phyloP scores from a whole-genome alignment of 2,329 filamentous ascomycete species.

The Monosporascus sp. region DNA sequence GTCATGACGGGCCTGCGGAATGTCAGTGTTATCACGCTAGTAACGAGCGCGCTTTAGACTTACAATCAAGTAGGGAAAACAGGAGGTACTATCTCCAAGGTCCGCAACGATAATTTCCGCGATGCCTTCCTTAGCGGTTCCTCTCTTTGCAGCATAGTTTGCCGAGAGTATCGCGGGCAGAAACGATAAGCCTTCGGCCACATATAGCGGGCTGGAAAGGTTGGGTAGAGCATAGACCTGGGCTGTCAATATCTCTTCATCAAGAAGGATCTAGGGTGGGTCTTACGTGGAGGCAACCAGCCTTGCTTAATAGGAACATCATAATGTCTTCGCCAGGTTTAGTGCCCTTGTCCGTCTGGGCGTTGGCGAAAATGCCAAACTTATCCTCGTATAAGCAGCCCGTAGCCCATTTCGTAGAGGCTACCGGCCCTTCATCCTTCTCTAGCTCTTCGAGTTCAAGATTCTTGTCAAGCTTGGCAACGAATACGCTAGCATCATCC shows the following conservation, averaged over 20 bases:
- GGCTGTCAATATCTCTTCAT: background rate
- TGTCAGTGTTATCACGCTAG: conserved; percentile 6
- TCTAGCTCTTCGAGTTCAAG: conserved; percentile 83
- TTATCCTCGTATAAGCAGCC: conserved; percentile 77
- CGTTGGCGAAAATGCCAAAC: conserved; percentile 46
- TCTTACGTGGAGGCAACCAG: conserved; percentile 69
- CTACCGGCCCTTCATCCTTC: conserved; percentile 50
- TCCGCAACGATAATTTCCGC: conserved; percentile 80
- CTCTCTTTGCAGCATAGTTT: conserved; percentile 65
- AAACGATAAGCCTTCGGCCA: conserved; percentile 71
- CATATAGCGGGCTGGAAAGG: conserved; percentile 64
- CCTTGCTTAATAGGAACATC: conserved; percentile 70
- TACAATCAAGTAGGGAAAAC: conserved; percentile 76
- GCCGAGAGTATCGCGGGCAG: conserved; percentile 70
- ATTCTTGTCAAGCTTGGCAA: conserved; percentile 73
- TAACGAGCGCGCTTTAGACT: conserved; percentile 24
- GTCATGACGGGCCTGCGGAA: conserved; percentile 62
- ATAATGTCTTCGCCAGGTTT: conserved; percentile 49
- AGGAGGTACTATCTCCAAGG: conserved; percentile 67
- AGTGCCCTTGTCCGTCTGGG: conserved; percentile 31
- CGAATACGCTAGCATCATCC: conserved; percentile 74
- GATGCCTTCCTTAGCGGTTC: conserved; percentile 65
- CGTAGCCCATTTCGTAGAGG: conserved; percentile 68
- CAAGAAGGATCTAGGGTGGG: background rate
- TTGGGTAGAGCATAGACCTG: conserved; percentile 74